These are phyloP conservation scores for Calonectria montana DNA, from an alignment of 2,329 filamentous ascomycete genomes.

Conservation along the genomic window DNA sequence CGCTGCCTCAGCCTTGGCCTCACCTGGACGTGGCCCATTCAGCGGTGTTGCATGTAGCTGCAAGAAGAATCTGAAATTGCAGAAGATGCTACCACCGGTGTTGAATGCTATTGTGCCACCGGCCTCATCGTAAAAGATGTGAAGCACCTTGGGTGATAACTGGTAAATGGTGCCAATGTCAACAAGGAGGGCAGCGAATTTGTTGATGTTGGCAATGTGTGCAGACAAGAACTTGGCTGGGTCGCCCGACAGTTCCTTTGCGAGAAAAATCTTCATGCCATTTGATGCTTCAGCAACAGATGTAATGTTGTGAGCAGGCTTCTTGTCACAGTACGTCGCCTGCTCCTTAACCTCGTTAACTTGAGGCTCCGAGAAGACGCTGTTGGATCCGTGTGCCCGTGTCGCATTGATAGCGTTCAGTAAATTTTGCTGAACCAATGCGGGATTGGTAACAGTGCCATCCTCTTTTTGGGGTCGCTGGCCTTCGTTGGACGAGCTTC, in stretches of 20 bases:
- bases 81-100: conserved; percentile 86
- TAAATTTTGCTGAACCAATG: conserved; percentile 75
- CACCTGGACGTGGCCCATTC: conserved; percentile 45
- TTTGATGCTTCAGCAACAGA: conserved; percentile 77
- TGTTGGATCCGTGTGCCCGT: conserved; percentile 78
- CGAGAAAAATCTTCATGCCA: conserved; percentile 79
- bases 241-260: conserved; percentile 62
- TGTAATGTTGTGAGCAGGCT: conserved; percentile 77
- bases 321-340: conserved; percentile 86
- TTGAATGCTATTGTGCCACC: conserved; percentile 95
- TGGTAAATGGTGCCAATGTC: conserved; percentile 80
- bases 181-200: conserved; percentile 76
- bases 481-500: conserved; percentile 26
- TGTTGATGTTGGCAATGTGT: conserved; percentile 72
- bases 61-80: conserved; percentile 89
- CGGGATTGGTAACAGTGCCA: conserved; percentile 69
- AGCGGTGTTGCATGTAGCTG: conserved; percentile 75
- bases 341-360: conserved; percentile 83
- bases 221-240: conserved; percentile 66
- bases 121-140: conserved; percentile 86
- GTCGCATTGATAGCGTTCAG: conserved; percentile 83
- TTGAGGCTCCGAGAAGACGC: conserved; percentile 78
- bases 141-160: conserved; percentile 75
- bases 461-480: conserved; percentile 51
- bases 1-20: conserved; percentile 74